Evolutionary conservation across 148 eudicot species (phyloP), one percentile per base, ranked within the genome.

Genomic region (Chenopodium formosanum): DNA sequence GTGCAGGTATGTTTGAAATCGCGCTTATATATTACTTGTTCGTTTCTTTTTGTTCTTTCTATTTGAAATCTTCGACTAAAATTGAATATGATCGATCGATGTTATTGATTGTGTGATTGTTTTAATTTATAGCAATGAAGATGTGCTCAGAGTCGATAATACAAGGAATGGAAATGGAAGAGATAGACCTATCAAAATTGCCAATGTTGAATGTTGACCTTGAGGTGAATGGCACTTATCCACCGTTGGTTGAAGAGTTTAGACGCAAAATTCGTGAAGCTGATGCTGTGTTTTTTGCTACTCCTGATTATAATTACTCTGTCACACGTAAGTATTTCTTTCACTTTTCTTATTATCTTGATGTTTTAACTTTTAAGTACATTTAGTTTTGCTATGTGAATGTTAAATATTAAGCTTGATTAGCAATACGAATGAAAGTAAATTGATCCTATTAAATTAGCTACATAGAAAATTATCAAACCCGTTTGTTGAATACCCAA

Each of bases 221-320:
- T 46, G 97, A 90, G 84, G 86, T 79, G 1, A 65, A 81, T 6
- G 98, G 92, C 73, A 77, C 68, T 1, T 95, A 64, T 68, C 96
- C 62, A 17, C 62, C 97, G 2, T 84, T 85, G 0, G 88, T 23
- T 0, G 92, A 91, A 82, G 91, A 83, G 2, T 93, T 95, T 71
- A 86, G 98, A 20, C 77, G 69, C 62, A 92, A 93, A 77, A 91
- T 95, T 70, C 88, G 48, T 1, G 87, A 89, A 29, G 90, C 91
- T 23, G 97, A 95, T 82, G 81, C 90, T 68, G 6, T 90, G 56
- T 88, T 95, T 20, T 93, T 95, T 69, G 94, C 94, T 78, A 91
- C 97, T 44, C 98, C 98, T 0, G 98, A 95, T 88, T 91, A 92
- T 88, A 95, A 95, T 71, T 95, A 89, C 86, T 95, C 98, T 17